Evolutionary conservation across 768 basidiomycete genomes (phyloP).

Genomic region (Kockovaella imperatae): DNA sequence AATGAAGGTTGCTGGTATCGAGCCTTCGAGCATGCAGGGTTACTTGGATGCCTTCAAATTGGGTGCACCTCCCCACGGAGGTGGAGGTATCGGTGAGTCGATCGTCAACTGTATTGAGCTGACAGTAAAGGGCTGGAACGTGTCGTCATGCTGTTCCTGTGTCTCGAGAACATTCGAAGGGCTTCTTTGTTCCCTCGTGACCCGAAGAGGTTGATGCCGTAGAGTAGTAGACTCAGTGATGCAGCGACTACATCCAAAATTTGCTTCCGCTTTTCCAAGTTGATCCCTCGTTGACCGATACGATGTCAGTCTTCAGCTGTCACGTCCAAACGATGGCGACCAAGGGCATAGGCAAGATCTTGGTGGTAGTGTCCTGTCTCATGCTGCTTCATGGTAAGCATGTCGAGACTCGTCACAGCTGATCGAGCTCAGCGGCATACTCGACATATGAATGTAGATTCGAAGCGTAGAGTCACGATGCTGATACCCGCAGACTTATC

Average conservation of each 20-base stretch:
- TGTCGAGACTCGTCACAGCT: background rate
- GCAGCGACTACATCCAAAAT: too few relatives aligned
- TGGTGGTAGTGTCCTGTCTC: slow-evolving; percentile 19
- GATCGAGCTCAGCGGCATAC: slow-evolving; percentile 32
- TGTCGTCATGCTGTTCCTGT: slow-evolving; percentile 94
- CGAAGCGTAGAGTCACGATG: background rate
- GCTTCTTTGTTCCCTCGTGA: slow-evolving; percentile 94
- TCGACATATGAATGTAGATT: slow-evolving; percentile 39
- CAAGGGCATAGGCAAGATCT: slow-evolving; percentile 11
- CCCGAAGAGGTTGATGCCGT: slow-evolving; percentile 88
- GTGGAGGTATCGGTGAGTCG: slow-evolving; percentile 72
- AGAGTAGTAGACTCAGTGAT: too few relatives aligned
- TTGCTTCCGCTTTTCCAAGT: too few relatives aligned
- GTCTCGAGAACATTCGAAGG: slow-evolving; percentile 87
- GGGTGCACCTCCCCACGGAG: slow-evolving; percentile 92
- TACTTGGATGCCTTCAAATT: slow-evolving; percentile 92
- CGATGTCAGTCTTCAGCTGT: too few relatives aligned
- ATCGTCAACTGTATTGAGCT: background rate
- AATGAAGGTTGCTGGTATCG: slow-evolving; percentile 80
- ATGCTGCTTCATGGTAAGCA: slow-evolving; percentile 30
- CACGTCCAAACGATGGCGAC: too few relatives aligned
- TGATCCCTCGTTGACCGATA: too few relatives aligned
- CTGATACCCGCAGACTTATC: slow-evolving; percentile 30
- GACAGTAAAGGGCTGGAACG: slow-evolving; percentile 61
- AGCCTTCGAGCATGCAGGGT: slow-evolving; percentile 81